Evolutionary conservation across 495 filamentous ascomycete genomes (phyloP), one percentile per base, ranked within the genome.

Genomic region (Penicillium ochrochloron): DNA sequence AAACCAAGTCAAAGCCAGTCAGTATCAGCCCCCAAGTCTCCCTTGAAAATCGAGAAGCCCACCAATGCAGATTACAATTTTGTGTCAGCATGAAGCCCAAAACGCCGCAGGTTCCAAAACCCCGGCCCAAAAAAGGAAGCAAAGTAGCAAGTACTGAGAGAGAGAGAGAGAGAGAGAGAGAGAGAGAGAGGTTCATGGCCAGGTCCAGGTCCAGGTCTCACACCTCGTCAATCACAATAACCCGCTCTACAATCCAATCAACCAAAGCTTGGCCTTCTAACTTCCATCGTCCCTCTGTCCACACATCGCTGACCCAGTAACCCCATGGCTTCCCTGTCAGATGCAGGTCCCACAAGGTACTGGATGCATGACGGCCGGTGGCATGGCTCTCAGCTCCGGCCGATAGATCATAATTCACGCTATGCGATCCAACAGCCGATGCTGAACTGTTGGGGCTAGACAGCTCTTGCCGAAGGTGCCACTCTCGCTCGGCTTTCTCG

Each of bases 401-500:
- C 1, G 75, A 75, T n/a, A 79, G 69, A 48, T 78, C 75, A 5
- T 71, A 71, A 50, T 81, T 81, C 29, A 81, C 67, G 29, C 74
- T 73, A 14, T 71, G 66, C 8, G 66, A 66, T 1, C 65, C 68
- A 5, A 76, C 55, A 3, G 64, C 41, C 14, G 67, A 64, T 2
- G 53, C 58, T 11, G 67, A 41, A 23, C 48, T 63, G 5, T 42
- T 68, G 7, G 65, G 60, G 10, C 61, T 66, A 1, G 70, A 53
- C 63, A 66, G 73, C 17, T 83, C 85, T 72, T 94, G 89, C 31
- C 83, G 84, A 64, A 88, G 84, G 56, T 85, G 84, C 93, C 95
- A 99, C 75, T 87, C 89, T 51, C 81, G 82, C 77, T 97, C 95
- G 9, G 93, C 95, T 68, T 85, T 85, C 70, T 89, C 86, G 52